Percentiles rank a stretch among this genome's conserved stretches.
Evolutionary conservation across 441 rosid species (phyloP).

Genomic region (Populus tomentosa): DNA sequence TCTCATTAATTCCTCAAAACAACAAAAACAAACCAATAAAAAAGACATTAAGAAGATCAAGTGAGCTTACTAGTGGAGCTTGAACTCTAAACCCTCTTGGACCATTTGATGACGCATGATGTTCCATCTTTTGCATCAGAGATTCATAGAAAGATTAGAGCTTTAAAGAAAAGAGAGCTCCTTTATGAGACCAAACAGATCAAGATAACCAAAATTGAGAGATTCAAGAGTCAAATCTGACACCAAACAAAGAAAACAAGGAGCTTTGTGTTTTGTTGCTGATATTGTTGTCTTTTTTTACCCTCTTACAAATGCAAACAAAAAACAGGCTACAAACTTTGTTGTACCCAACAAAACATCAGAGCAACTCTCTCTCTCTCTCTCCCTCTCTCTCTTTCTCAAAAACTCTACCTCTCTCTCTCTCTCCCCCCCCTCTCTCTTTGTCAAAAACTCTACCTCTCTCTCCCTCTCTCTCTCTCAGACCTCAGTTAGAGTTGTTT

Average conservation of each 20-base stretch:
- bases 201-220: constrained; percentile 27
- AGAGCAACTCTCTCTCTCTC: background rate
- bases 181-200: constrained; percentile 26
- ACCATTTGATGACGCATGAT: constrained; percentile 47
- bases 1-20: background rate
- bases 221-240: constrained; percentile 26
- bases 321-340: constrained; percentile 13
- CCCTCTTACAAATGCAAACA: constrained; percentile 28
- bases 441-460: too few species aligned
- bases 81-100: constrained; percentile 66
- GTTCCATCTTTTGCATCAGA: constrained; percentile 54
- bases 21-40: background rate
- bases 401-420: too few species aligned
- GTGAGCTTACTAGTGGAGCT: constrained; percentile 70
- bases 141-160: constrained; percentile 31
- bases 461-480: background rate
- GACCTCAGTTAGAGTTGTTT: background rate
- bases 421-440: background rate
- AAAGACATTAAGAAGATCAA: constrained; percentile 10
- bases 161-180: background rate
- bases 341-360: constrained; percentile 3
- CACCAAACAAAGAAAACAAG: constrained; percentile 11
- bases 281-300: constrained; percentile 3
- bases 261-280: constrained; percentile 7
- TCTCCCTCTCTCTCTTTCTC: too few species aligned